Conservation (phyloP, 345 rosid genomes). For the Psidium friedrichsthalianum region DNA sequence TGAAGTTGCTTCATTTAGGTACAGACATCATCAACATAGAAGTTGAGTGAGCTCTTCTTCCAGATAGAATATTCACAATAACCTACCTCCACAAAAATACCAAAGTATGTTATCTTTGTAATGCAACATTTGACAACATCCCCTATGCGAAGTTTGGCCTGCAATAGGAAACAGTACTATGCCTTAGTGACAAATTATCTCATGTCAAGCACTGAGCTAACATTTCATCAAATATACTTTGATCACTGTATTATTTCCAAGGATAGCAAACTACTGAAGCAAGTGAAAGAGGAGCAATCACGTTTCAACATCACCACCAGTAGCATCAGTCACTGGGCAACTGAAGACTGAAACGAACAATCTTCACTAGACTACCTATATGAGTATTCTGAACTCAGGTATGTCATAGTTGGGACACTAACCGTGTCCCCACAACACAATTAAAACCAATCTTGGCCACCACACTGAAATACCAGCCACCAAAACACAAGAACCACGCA, state of each 20-base stretch:
- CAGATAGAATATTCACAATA: neutral
- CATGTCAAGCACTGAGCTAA: neutral
- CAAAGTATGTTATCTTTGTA: conserved; percentile 83
- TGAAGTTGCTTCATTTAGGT: neutral
- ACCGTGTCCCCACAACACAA: neutral
- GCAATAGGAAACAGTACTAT: conserved; percentile 12
- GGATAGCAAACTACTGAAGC: neutral
- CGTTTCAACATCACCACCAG: neutral
- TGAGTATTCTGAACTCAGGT: neutral
- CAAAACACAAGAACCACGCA: neutral
- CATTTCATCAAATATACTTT: neutral
- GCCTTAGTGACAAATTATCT: neutral
- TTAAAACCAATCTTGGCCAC: neutral
- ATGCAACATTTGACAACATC: conserved; percentile 84
- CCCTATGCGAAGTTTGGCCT: conserved; percentile 85
- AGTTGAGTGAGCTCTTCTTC: neutral
- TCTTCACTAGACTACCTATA: neutral
- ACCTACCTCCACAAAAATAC: conserved; percentile 86
- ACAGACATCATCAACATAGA: neutral
- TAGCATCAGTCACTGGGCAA: neutral
- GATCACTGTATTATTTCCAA: neutral
- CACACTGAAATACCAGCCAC: neutral
- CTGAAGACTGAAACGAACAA: neutral
- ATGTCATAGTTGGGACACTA: neutral
- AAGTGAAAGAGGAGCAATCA: neutral